Evolutionary conservation across 2,329 filamentous ascomycete genomes (phyloP).

Genomic region (Myriosclerotinia duriaeana): DNA sequence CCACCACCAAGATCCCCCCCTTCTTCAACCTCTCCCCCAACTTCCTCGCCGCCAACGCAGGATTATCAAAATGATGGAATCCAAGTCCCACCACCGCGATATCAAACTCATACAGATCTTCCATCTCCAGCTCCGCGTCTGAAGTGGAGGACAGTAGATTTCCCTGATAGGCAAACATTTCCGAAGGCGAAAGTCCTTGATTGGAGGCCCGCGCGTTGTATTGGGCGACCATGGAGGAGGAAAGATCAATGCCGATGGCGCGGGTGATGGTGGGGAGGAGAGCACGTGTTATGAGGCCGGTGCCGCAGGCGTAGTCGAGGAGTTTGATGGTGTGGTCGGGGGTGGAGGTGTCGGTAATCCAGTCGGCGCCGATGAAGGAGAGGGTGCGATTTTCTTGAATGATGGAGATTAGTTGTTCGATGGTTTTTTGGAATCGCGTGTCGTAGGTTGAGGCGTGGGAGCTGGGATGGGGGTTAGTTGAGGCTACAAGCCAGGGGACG

Average conservation of each 20-base stretch:
- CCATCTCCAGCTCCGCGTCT: background rate
- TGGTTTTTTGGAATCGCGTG: constrained; percentile 53
- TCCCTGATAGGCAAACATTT: constrained; percentile 58
- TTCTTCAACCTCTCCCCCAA: constrained; percentile 61
- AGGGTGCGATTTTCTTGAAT: constrained; percentile 50
- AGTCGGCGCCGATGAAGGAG: constrained; percentile 62
- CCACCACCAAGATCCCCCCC: constrained; percentile 65
- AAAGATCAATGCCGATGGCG: constrained; percentile 68
- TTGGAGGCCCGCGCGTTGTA: constrained; percentile 63
- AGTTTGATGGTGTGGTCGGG: constrained; percentile 40
- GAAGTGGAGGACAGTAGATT: constrained; percentile 49
- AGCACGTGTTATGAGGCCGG: constrained; percentile 50
- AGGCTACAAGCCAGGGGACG: background rate
- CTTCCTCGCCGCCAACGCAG: constrained; percentile 56
- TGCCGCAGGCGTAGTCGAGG: constrained; percentile 76
- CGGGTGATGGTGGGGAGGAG: constrained; percentile 62
- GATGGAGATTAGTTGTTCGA: constrained; percentile 54
- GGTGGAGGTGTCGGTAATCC: constrained; percentile 39
- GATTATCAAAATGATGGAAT: constrained; percentile 68
- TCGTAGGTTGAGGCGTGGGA: constrained; percentile 57
- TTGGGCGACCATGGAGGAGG: constrained; percentile 65
- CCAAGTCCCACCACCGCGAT: constrained; percentile 61
- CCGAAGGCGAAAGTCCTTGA: constrained; percentile 51
- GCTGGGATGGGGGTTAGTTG: constrained; percentile 35
- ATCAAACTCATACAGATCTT: constrained; percentile 68